Percentiles rank a stretch among this genome's conserved stretches.
Evolutionary conservation across 1,284 basidiomycete genomes (phyloP).

Genomic region (Heterobasidion parviporum): DNA sequence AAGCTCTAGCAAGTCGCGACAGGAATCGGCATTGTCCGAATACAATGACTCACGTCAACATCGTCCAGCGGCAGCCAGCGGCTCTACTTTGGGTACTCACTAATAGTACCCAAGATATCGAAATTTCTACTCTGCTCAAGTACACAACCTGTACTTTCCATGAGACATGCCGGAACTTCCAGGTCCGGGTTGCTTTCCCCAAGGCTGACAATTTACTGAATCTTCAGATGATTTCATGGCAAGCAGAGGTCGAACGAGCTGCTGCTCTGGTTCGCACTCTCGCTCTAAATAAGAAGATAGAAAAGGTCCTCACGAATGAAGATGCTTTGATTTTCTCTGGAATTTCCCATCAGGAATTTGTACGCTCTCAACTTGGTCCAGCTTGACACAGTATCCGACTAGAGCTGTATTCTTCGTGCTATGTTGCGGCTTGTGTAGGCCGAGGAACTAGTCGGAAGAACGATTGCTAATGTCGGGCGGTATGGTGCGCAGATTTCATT

Average conservation of each 20-base stretch:
- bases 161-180: slow-evolving; percentile 63
- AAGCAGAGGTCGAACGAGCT: slow-evolving; percentile 67
- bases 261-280: slow-evolving; percentile 48
- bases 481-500: slow-evolving; percentile 36
- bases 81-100: too few species aligned
- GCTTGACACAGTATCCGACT: background rate
- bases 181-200: slow-evolving; percentile 27
- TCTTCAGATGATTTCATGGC: too few species aligned
- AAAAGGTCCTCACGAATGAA: slow-evolving; percentile 49
- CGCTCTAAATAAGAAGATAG: slow-evolving; percentile 50
- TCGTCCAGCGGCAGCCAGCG: too few species aligned
- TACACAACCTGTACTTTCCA: too few species aligned
- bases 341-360: slow-evolving; percentile 55
- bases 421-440: slow-evolving; percentile 31
- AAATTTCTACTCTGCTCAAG: too few species aligned
- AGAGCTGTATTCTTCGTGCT: background rate
- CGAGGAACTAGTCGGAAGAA: slow-evolving; percentile 49
- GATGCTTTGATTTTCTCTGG: slow-evolving; percentile 70
- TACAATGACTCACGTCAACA: too few species aligned
- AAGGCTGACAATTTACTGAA: too few species aligned
- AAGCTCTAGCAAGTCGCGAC: too few species aligned
- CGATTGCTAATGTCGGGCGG: slow-evolving; percentile 50
- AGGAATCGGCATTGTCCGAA: too few species aligned
- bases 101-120: too few species aligned
- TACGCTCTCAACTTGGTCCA: slow-evolving; percentile 25